Evolutionary conservation across 2,329 filamentous ascomycete species (phyloP), one percentile per base, ranked within the genome.

Genomic region (Scedosporium dehoogii): DNA sequence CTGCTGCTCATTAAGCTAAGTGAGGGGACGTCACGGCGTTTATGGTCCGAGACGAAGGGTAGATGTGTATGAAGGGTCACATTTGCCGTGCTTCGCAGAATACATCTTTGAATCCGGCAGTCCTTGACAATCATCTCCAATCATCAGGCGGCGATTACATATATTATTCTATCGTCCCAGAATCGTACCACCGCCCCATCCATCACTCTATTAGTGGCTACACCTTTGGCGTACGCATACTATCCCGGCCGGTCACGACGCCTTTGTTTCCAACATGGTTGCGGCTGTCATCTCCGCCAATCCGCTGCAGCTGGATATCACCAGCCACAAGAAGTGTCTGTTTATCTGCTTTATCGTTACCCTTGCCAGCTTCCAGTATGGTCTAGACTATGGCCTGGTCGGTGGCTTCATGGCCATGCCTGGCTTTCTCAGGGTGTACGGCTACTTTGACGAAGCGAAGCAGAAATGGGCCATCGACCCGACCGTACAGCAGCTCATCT

Each of bases 401-500:
- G 70, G 71, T n/a, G 72, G 72, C 18, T 71, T 62, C 29, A 62
- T 62, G 60, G 48, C 56, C 29, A 62, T 57, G 48, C 51, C 60
- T 14, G 60, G 60, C 7, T 74, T 74, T 64, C 65, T 73, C 55
- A 63, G 65, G 55, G 69, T 72, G n/a, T 74, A 72, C 59, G 72
- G 72, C 18, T 73, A 73, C 62, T 70, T 69, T 51, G 66, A 73
- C 55, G 60, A 65, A 1, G 44, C 59, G 4, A 59, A 64, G 4
- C 55, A 64, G 6, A 64, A 64, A 58, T 73, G 70, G 70, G 70
- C 70, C 18, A 73, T 74, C 21, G 69, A 73, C 55, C 69, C 70
- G 38, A 72, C 70, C 2, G 70, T 72, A 33, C 72, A 74, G 63
- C 72, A 73, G 59, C 69, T 73, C 23, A 73, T 74, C 62, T 70